Evolutionary conservation across 2,329 filamentous ascomycete genomes (phyloP).

Genomic region (Coniella vitis): DNA sequence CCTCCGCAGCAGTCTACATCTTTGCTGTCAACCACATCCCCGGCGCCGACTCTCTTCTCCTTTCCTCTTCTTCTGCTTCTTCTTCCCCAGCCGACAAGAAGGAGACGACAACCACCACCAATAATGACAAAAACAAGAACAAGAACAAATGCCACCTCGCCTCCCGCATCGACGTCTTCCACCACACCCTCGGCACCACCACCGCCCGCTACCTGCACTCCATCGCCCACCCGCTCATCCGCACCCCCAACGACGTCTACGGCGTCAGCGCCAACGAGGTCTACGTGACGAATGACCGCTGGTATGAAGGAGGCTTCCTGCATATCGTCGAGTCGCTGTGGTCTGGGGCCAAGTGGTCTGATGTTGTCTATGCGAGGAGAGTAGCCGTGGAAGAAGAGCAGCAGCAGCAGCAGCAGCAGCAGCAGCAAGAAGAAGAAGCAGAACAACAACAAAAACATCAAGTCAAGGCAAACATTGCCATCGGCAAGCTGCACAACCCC

Average conservation of each 20-base stretch:
- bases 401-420: no score
- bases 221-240: slow-evolving; percentile 13
- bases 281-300: slow-evolving; percentile 13
- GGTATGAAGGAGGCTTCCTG: slow-evolving; percentile 12
- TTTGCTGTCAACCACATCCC: slow-evolving; percentile 55
- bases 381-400: no score
- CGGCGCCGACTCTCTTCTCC: slow-evolving; percentile 26
- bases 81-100: slow-evolving; percentile 10
- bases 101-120: background rate
- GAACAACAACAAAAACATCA: slow-evolving; percentile 2
- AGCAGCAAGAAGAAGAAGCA: no score
- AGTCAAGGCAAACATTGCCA: slow-evolving; percentile 5
- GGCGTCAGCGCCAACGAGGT: slow-evolving; percentile 8
- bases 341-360: slow-evolving; percentile 8
- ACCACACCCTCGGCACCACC: slow-evolving; percentile 9
- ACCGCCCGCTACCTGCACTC: slow-evolving; percentile 9
- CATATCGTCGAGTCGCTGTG: slow-evolving; percentile 3
- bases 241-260: slow-evolving; percentile 14
- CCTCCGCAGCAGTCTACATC: slow-evolving; percentile 44
- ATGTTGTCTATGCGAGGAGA: slow-evolving; percentile 5
- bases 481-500: slow-evolving; percentile 10
- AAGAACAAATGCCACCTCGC: background rate
- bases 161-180: slow-evolving; percentile 13
- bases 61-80: no score
- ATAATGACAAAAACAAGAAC: no score